Evolutionary conservation across 371 early-diverging fungal genomes (phyloP).

Genomic region (Mortierella sp.): DNA sequence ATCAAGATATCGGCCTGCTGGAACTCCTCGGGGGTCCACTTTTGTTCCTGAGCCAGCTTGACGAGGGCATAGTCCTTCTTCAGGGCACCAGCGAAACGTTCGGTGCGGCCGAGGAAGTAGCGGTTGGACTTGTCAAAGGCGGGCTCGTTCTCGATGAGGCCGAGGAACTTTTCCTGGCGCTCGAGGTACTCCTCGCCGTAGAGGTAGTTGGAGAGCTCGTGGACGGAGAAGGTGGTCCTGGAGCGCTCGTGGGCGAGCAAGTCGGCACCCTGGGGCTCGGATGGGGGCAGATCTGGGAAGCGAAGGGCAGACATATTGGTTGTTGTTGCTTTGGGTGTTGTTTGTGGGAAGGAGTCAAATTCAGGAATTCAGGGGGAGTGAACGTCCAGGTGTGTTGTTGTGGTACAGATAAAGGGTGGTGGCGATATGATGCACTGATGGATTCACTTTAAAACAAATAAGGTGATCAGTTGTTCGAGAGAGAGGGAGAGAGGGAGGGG

Average conservation of each 20-base stretch:
- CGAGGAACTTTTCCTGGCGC: slow-evolving; percentile 64
- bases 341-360: not conserved
- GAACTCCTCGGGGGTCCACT: slow-evolving; percentile 68
- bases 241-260: slow-evolving; percentile 70
- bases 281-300: slow-evolving; percentile 68
- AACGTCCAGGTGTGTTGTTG: not conserved
- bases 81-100: slow-evolving; percentile 63
- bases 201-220: slow-evolving; percentile 67
- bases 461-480: not conserved
- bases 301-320: slow-evolving; percentile 45
- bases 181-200: slow-evolving; percentile 68
- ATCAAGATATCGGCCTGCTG: slow-evolving; percentile 67
- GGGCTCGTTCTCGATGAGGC: slow-evolving; percentile 69
- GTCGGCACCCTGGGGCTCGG: slow-evolving; percentile 70
- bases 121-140: slow-evolving; percentile 71
- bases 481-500: not conserved
- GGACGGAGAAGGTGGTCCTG: slow-evolving; percentile 66
- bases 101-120: slow-evolving; percentile 68
- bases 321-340: not conserved
- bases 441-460: slow-evolving; percentile 4
- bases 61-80: slow-evolving; percentile 69
- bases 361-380: not conserved
- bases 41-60: slow-evolving; percentile 64
- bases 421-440: not conserved
- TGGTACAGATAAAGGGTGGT: not conserved